Evolutionary conservation across 2,329 filamentous ascomycete species (phyloP).

Genomic region (Cryphonectria parasitica): DNA sequence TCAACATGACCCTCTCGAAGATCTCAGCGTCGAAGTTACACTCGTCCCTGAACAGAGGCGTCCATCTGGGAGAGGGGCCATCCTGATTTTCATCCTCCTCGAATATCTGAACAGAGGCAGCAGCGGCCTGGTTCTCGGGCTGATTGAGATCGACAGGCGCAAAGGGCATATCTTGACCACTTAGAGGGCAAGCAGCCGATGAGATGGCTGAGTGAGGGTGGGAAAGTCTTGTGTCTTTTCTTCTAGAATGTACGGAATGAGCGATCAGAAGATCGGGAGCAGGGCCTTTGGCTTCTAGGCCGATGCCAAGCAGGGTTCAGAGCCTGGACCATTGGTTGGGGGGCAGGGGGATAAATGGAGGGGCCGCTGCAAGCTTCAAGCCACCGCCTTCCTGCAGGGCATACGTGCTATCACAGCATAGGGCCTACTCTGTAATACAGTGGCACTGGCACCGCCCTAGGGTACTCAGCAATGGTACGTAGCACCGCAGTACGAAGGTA

Average conservation of each 20-base stretch:
- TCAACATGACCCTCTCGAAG: slow-evolving; percentile 71
- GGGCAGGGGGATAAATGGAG: background rate
- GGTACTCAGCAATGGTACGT: background rate
- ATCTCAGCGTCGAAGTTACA: slow-evolving; percentile 67
- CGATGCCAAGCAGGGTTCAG: background rate
- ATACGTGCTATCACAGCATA: background rate
- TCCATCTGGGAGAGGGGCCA: slow-evolving; percentile 49
- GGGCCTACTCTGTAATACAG: background rate
- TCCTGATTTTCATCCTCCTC: slow-evolving; percentile 42
- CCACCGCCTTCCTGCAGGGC: slow-evolving; percentile 3
- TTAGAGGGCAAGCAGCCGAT: background rate
- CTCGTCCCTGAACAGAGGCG: slow-evolving; percentile 56
- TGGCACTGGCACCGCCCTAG: background rate
- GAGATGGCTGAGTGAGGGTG: background rate
- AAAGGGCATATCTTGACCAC: slow-evolving; percentile 26
- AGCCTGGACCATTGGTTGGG: too few relatives aligned
- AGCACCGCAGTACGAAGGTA: background rate
- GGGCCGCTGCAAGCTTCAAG: slow-evolving; percentile 10
- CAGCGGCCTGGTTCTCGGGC: slow-evolving; percentile 20
- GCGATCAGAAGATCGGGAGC: background rate
- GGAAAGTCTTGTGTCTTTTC: background rate
- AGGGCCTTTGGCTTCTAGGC: background rate
- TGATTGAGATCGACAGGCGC: slow-evolving; percentile 23
- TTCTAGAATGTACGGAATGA: background rate
- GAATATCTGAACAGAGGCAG: slow-evolving; percentile 23